Evolutionary conservation across 208 protist species (phyloP), one percentile per base, ranked within the genome.

Genomic region (Trypanosoma theileri): DNA sequence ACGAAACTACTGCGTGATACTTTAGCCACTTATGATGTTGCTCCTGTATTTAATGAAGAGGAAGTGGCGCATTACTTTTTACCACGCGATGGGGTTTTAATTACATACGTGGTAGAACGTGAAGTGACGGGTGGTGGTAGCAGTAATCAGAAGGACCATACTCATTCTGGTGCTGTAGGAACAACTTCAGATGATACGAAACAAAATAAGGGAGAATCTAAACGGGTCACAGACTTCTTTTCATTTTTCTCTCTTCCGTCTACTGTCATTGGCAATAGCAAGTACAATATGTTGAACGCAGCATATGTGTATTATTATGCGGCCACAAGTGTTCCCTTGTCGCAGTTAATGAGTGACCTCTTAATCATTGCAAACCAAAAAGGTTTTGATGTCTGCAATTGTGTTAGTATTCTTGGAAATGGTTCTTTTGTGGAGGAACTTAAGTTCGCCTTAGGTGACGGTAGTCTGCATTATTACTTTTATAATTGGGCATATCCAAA

Each of bases 331-430:
- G 77, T 90, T 19, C 57, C 84, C 12, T 21, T 99, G 2, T 66
- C 73, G 11, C 66, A 93, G 21, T 80, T 99, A 10, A 92, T 99
- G 57, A 77, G 71, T 7, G 96, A 98, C 59, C 75, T 94, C 26
- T 85, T 99, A 4, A 93, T 98, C 51, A 26, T 96, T 8, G 98
- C 98, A 0, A 75, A 89, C 45, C 73, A 82, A 28, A 66, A 79
- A 13, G 88, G 90, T 48, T 99, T 98, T 71, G 99, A 99, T 78
- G 98, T 99, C 14, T 99, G 98, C 81, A 99, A 99, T 85, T 90
- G 93, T 59, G 90, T 99, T 4, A 90, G 99, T 58, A 95, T 99
- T 50, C 84, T 99, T 48, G 87, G 98, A 24, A 98, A 98, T 76
- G 62, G 73, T 54, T 76, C 88, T 4, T 77, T 95, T 93, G 31